phyloP scores from a whole-genome alignment of 768 basidiomycete genomes.

The Boletus reticuloceps region DNA sequence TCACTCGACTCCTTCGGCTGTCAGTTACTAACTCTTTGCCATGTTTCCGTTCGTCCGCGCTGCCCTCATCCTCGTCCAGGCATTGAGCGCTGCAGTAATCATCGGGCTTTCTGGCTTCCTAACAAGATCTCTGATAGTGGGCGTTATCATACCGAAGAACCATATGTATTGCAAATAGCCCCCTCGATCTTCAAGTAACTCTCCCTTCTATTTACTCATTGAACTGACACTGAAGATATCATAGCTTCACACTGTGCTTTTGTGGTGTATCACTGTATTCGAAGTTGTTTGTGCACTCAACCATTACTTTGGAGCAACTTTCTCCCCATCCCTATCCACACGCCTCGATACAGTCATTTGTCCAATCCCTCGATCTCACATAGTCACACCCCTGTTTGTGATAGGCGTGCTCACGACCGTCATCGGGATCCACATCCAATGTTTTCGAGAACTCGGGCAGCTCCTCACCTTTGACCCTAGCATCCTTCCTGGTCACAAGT shows the following conservation, averaged over 20 bases:
- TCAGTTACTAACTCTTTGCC: background rate
- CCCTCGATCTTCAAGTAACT: slow-evolving; percentile 55
- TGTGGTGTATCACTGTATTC: slow-evolving; percentile 49
- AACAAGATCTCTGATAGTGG: slow-evolving; percentile 50
- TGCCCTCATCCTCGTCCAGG: slow-evolving; percentile 45
- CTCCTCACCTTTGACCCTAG: slow-evolving; percentile 62
- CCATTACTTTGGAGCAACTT: slow-evolving; percentile 26
- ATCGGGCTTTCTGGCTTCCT: slow-evolving; percentile 53
- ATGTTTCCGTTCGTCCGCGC: slow-evolving; percentile 50
- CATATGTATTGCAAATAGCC: slow-evolving; percentile 53
- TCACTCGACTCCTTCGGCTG: background rate
- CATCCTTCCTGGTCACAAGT: slow-evolving; percentile 48
- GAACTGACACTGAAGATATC: background rate
- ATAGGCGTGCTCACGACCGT: slow-evolving; percentile 43
- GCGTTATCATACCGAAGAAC: slow-evolving; percentile 52
- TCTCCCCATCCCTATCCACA: slow-evolving; percentile 34
- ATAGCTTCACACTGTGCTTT: slow-evolving; percentile 48
- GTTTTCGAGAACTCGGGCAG: slow-evolving; percentile 51
- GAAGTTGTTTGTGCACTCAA: slow-evolving; percentile 46
- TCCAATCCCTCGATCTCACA: slow-evolving; percentile 22
- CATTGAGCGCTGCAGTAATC: slow-evolving; percentile 39
- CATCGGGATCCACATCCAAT: slow-evolving; percentile 49
- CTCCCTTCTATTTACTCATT: background rate
- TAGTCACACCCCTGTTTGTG: slow-evolving; percentile 43
- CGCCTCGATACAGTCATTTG: slow-evolving; percentile 35